These are phyloP conservation scores for Hanseniaspora sp. DNA, from an alignment of 1,139 yeast species.

Conservation along the genomic window DNA sequence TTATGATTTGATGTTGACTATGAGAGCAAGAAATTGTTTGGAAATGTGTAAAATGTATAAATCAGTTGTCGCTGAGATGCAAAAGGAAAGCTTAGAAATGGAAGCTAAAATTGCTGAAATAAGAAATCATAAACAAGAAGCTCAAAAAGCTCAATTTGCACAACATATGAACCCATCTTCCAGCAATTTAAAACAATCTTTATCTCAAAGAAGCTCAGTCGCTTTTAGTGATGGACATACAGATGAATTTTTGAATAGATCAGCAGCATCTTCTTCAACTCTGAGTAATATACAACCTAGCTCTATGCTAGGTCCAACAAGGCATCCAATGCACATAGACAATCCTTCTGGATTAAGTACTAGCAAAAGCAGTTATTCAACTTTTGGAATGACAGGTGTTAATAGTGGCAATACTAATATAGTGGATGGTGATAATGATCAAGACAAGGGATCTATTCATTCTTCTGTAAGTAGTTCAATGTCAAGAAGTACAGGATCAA, in stretches of 20 bases:
- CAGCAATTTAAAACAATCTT: not conserved
- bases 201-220: not conserved
- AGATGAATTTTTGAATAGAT: not conserved
- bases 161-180: not conserved
- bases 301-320: not conserved
- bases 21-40: slow-evolving; percentile 51
- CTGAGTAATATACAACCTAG: not conserved
- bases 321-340: not conserved
- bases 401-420: not conserved
- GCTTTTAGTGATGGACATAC: not conserved
- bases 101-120: slow-evolving; percentile 15
- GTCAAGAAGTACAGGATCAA: slow-evolving; percentile 1
- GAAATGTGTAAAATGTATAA: slow-evolving; percentile 42
- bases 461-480: slow-evolving; percentile 7
- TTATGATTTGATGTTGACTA: slow-evolving; percentile 52
- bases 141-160: slow-evolving; percentile 9
- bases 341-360: not conserved
- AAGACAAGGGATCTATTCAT: not conserved
- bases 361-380: not conserved
- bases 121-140: not conserved
- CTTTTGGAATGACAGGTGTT: not conserved
- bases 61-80: slow-evolving; percentile 28
- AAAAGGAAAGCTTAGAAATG: slow-evolving; percentile 20
- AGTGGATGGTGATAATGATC: not conserved
- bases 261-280: not conserved